Evolutionary conservation across 2,329 filamentous ascomycete species (phyloP).

Genomic region (Colletotrichum gloeosporioides): DNA sequence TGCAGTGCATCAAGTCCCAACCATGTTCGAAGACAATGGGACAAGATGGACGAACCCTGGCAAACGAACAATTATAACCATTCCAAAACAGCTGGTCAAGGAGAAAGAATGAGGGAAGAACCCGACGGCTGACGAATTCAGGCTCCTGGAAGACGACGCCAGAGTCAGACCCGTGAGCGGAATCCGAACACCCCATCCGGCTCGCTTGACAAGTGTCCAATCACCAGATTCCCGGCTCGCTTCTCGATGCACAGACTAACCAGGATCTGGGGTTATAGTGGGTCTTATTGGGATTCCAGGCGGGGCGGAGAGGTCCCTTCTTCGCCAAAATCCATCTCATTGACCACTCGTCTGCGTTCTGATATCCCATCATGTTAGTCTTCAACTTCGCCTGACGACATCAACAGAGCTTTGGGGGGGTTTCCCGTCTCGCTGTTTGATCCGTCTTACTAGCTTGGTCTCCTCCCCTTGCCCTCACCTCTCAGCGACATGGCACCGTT

Average conservation of each 20-base stretch:
- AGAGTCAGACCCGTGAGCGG: neutral
- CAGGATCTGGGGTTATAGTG: neutral
- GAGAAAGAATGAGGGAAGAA: neutral
- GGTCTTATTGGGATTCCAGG: neutral
- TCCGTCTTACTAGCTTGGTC: neutral
- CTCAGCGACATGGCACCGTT: neutral
- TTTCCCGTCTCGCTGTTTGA: neutral
- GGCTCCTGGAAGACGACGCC: neutral
- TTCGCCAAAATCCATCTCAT: neutral
- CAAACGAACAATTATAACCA: neutral
- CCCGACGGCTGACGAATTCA: neutral
- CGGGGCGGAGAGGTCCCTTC: neutral
- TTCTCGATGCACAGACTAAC: conserved; percentile 24
- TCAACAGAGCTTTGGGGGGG: neutral
- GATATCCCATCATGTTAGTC: neutral
- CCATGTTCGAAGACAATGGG: neutral
- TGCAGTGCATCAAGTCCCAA: neutral
- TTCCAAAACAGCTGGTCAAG: neutral
- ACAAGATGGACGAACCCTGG: neutral
- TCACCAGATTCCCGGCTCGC: conserved; percentile 37
- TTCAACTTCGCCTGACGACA: neutral
- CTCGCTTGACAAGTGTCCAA: conserved; percentile 40
- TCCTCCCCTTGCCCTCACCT: neutral
- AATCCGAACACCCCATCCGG: neutral
- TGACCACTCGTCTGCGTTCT: neutral